Evolutionary conservation across 2,329 filamentous ascomycete species (phyloP).

Genomic region (Sarocladiaceae sp.): DNA sequence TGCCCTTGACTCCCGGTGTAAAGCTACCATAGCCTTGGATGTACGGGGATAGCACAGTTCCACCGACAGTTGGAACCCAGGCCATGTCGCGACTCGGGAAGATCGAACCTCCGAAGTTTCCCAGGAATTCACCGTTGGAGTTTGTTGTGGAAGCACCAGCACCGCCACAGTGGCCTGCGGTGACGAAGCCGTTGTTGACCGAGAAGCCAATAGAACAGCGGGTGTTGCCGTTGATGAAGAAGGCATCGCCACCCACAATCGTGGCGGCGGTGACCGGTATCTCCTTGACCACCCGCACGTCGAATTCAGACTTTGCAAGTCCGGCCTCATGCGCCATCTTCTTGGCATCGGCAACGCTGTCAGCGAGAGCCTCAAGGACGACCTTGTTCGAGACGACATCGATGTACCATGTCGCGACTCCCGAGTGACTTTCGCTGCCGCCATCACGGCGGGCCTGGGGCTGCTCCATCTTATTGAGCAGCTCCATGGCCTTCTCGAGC

Average conservation of each 20-base stretch:
- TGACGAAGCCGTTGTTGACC: slow-evolving; percentile 11
- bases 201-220: slow-evolving; percentile 13
- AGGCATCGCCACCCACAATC: slow-evolving; percentile 13
- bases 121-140: slow-evolving; percentile 2
- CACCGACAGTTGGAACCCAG: slow-evolving; percentile 1
- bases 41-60: neutral
- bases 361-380: slow-evolving; percentile 12
- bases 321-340: slow-evolving; percentile 11
- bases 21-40: slow-evolving; percentile 1
- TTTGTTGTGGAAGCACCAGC: slow-evolving; percentile 2
- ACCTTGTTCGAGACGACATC: slow-evolving; percentile 13
- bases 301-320: slow-evolving; percentile 12
- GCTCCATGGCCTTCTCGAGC: slow-evolving; percentile 11
- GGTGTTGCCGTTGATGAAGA: slow-evolving; percentile 10
- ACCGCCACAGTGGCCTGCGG: slow-evolving; percentile 13
- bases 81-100: slow-evolving; percentile 12
- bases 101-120: slow-evolving; percentile 9
- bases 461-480: slow-evolving; percentile 7
- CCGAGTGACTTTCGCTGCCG: neutral
- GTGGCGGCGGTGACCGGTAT: slow-evolving; percentile 9
- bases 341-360: slow-evolving; percentile 9
- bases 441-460: neutral
- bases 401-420: slow-evolving; percentile 13
- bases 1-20: slow-evolving; percentile 2
- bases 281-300: slow-evolving; percentile 10